Evolutionary conservation across 345 rosid genomes (phyloP), one percentile per base, ranked within the genome.

Genomic region (Euphorbia peplus): DNA sequence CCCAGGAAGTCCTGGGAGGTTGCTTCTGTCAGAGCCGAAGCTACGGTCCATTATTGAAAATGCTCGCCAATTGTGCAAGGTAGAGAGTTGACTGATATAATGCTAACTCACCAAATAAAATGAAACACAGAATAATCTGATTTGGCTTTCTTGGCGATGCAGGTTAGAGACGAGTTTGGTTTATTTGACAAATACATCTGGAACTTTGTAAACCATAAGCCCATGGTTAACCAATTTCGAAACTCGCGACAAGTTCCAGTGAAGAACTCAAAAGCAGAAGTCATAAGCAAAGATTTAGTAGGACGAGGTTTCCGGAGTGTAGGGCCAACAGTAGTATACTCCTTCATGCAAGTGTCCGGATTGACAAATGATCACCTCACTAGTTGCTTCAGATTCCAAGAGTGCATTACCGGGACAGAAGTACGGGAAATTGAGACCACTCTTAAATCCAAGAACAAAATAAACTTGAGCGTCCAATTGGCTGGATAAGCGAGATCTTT

Each of bases 291-390:
- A 68, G 97, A 93, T 72, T 86, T 87, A 11, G 93, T 91, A 46
- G 87, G 85, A 66, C 83, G 98, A 71, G 97, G 96, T 32, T 93
- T 91, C 64, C 91, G 98, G 8, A 82, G 98, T 0, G 96, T 89
- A 58, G 88, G 98, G 63, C 92, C 97, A 26, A 91, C 96, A 0
- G 87, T 89, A 39, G 78, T 91, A 50, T 84, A 89, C 84, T 84
- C 91, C 0, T 91, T 89, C 85, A 88, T 93, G 97, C 98, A 89
- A 78, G 91, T 74, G n/a, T 85, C 74, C 0, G 98, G 98, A 30
- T 77, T 93, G 22, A 87, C 91, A 8, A 89, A 89, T 24, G 96
- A 93, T 59, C 97, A 87, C 83, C 96, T 93, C 72, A 70, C 75
- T 19, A 61, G 88, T 59, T 91, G 98, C 83, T 88, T 84, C 74